Evolutionary conservation across 345 rosid species (phyloP).

Genomic region (Eucalyptus coolabah): DNA sequence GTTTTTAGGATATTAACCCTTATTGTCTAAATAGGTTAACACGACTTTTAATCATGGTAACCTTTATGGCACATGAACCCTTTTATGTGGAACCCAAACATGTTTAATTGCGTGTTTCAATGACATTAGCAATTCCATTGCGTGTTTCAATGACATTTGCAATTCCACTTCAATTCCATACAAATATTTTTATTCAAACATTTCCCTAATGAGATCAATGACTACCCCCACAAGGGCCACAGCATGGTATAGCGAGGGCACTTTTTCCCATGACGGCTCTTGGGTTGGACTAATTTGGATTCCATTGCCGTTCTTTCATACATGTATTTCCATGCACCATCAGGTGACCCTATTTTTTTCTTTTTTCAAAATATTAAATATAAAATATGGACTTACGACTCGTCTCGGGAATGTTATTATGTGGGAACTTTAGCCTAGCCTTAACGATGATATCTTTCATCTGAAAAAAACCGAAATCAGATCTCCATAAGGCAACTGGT

Average conservation of each 20-base stretch:
- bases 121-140: background rate
- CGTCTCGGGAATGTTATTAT: background rate
- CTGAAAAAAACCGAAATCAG: background rate
- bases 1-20: too few relatives aligned
- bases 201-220: background rate
- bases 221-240: background rate
- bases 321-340: background rate
- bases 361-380: too few relatives aligned
- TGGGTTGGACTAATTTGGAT: background rate
- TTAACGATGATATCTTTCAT: background rate
- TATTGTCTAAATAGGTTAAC: background rate
- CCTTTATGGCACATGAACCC: background rate
- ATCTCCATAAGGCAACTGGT: background rate
- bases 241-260: background rate
- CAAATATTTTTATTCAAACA: background rate
- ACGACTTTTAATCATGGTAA: too few relatives aligned
- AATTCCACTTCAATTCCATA: background rate
- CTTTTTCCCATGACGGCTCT: background rate
- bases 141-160: too few relatives aligned
- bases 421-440: background rate
- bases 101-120: background rate
- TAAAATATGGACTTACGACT: background rate
- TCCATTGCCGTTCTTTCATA: background rate
- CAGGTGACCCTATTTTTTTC: background rate
- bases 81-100: background rate